phyloP scores from a whole-genome alignment of 805 yeast species.

The Yarrowia porcina region DNA sequence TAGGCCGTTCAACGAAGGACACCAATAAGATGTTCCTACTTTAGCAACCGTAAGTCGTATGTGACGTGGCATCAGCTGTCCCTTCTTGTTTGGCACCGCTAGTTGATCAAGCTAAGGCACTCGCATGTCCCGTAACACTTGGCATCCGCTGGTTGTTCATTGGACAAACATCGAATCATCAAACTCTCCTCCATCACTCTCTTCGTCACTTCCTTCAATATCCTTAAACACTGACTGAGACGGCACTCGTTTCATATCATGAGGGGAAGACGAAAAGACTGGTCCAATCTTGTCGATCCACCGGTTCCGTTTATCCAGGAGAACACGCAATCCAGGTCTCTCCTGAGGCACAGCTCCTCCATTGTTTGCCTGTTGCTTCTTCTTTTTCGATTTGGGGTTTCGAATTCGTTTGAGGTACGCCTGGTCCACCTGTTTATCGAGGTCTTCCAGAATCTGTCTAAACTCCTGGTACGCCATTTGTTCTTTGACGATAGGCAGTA shows the following conservation, averaged over 20 bases:
- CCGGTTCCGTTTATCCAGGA: slow-evolving; percentile 78
- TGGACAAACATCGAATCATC: slow-evolving; percentile 23
- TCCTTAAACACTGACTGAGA: slow-evolving; percentile 54
- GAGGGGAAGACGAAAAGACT: slow-evolving; percentile 59
- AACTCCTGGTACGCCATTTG: slow-evolving; percentile 96
- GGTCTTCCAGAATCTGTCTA: slow-evolving; percentile 80
- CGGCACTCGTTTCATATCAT: slow-evolving; percentile 76
- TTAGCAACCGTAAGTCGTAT: too few species aligned
- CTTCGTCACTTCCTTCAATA: slow-evolving; percentile 45
- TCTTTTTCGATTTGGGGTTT: slow-evolving; percentile 65
- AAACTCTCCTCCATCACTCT: slow-evolving; percentile 41
- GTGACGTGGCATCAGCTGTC: too few species aligned
- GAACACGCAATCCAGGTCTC: slow-evolving; percentile 66
- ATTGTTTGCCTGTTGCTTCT: slow-evolving; percentile 39
- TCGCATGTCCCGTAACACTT: too few species aligned
- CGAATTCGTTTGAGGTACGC: slow-evolving; percentile 80
- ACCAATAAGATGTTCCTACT: too few species aligned
- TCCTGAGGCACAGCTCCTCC: slow-evolving; percentile 24
- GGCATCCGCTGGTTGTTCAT: too few species aligned
- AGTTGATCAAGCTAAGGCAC: too few species aligned
- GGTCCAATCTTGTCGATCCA: slow-evolving; percentile 93
- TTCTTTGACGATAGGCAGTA: slow-evolving; percentile 75
- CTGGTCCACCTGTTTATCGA: slow-evolving; percentile 95
- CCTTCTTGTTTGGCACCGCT: too few species aligned
- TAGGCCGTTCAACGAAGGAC: too few species aligned